A percentile compares a stretch with the other conserved stretches of the same genome.
Evolutionary conservation across 2,329 filamentous ascomycete species (phyloP).

Genomic region (Cryphonectria parasitica): DNA sequence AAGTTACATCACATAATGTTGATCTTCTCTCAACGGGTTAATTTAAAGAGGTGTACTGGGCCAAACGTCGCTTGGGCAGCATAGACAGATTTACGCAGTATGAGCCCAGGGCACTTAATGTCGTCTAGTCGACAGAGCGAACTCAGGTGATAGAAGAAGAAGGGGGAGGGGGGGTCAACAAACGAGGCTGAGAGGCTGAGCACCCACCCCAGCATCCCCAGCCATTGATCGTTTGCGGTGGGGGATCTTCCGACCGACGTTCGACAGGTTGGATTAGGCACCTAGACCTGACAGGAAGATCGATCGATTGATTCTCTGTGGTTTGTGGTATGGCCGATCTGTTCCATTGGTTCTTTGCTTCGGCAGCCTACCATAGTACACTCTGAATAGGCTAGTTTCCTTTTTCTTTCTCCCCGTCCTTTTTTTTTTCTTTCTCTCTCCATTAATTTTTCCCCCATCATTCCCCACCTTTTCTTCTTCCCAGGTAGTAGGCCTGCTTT

Average conservation of each 20-base stretch:
- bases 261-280: conserved; percentile 3
- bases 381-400: too few species aligned
- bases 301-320: neutral
- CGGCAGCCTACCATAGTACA: too few species aligned
- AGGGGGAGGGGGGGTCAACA: neutral
- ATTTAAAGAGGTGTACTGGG: too few species aligned
- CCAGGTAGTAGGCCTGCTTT: too few species aligned
- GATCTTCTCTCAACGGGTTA: too few species aligned
- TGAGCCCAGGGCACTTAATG: too few species aligned
- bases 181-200: neutral
- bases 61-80: neutral
- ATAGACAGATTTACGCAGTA: neutral
- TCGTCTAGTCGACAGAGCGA: too few species aligned
- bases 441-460: too few species aligned
- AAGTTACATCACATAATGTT: neutral
- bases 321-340: neutral
- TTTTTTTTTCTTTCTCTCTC: neutral
- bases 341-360: too few species aligned
- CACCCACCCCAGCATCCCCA: neutral
- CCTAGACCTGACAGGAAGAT: neutral
- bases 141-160: too few species aligned
- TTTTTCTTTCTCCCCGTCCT: too few species aligned
- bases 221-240: neutral
- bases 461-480: too few species aligned
- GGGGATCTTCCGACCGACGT: neutral